A percentile compares a stretch with the other conserved stretches of the same genome.
Evolutionary conservation across 2,329 filamentous ascomycete species (phyloP).

Genomic region (Hymenoscyphus scutula): DNA sequence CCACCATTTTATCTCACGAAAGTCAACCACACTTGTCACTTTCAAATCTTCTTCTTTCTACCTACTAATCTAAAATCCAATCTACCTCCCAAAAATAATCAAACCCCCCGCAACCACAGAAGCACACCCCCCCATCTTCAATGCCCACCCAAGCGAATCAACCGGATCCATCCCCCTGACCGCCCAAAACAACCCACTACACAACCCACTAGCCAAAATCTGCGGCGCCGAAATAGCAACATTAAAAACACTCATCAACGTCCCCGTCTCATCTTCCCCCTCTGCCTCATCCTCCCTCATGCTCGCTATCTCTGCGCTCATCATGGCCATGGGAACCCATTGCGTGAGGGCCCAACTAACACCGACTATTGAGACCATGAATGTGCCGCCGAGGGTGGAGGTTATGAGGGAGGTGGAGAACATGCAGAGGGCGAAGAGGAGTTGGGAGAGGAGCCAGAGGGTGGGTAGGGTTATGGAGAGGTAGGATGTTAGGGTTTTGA

Average conservation of each 20-base stretch:
- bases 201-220: slow-evolving; percentile 18
- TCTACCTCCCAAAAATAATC: slow-evolving; percentile 5
- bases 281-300: slow-evolving; percentile 5
- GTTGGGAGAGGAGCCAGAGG: slow-evolving; percentile 25
- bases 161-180: slow-evolving; percentile 7
- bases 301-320: slow-evolving; percentile 29
- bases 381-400: slow-evolving; percentile 15
- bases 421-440: slow-evolving; percentile 25
- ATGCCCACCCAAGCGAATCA: slow-evolving; percentile 11
- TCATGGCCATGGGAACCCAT: slow-evolving; percentile 35
- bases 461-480: slow-evolving; percentile 8
- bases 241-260: slow-evolving; percentile 20
- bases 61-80: not conserved
- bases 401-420: slow-evolving; percentile 25
- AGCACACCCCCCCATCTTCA: slow-evolving; percentile 16
- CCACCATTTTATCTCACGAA: not conserved
- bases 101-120: slow-evolving; percentile 10
- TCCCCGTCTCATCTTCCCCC: slow-evolving; percentile 14
- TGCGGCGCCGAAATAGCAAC: slow-evolving; percentile 21
- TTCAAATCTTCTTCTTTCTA: not conserved
- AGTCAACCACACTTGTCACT: not conserved
- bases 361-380: slow-evolving; percentile 24
- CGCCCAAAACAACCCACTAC: slow-evolving; percentile 16
- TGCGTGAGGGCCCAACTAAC: slow-evolving; percentile 35
- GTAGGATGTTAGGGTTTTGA: not conserved